Evolutionary conservation across 2,329 filamentous ascomycete species (phyloP).

Genomic region (Fusarium pseudonygamai): DNA sequence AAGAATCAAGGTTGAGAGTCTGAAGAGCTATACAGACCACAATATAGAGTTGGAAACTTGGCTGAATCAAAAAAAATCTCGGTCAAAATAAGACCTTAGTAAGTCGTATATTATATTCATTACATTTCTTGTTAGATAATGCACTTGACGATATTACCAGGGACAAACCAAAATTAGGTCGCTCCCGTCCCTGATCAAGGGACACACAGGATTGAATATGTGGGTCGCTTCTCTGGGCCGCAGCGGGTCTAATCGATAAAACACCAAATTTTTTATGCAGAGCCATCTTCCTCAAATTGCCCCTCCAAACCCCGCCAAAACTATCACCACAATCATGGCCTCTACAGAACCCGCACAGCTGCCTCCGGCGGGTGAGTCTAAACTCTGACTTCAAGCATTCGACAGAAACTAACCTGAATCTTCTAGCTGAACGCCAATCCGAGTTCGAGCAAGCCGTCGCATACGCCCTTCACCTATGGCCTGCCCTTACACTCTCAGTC

Average conservation of each 20-base stretch:
- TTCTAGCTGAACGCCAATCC: constrained; percentile 64
- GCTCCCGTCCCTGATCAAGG: neutral
- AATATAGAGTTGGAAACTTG: constrained; percentile 10
- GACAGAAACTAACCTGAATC: constrained; percentile 2
- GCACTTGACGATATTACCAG: neutral
- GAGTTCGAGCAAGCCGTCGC: constrained; percentile 89
- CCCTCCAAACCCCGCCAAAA: constrained; percentile 47
- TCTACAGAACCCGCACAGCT: constrained; percentile 45
- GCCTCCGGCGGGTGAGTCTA: constrained; percentile 45
- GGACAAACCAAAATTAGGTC: neutral
- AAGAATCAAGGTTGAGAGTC: constrained; percentile 7
- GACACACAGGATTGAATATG: neutral
- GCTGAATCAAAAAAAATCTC: neutral
- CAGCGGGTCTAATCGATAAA: constrained; percentile 18
- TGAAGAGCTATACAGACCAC: neutral
- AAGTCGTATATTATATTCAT: too few species aligned
- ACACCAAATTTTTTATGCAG: constrained; percentile 45
- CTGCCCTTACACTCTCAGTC: constrained; percentile 85
- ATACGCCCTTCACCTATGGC: constrained; percentile 87
- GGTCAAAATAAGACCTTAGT: neutral
- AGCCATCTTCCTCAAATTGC: constrained; percentile 34
- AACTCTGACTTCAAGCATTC: too few species aligned
- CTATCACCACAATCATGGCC: constrained; percentile 43
- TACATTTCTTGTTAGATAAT: neutral
- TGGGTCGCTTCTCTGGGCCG: neutral